These are phyloP conservation scores for Microsporum ferrugineum DNA, from an alignment of 2,329 filamentous ascomycete genomes.

Conservation along the genomic window DNA sequence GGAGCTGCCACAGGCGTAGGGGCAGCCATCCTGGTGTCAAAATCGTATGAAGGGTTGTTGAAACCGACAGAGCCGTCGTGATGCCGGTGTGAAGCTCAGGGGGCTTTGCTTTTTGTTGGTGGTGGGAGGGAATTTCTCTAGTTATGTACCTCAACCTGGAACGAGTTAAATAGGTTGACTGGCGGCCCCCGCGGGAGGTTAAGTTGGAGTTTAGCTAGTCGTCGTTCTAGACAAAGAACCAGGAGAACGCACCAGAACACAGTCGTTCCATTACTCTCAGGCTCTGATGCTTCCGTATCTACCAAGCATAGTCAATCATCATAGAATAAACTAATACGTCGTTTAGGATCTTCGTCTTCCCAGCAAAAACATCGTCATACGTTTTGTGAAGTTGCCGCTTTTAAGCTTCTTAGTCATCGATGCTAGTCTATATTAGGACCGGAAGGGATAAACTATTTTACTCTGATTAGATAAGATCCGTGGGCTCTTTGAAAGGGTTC, in stretches of 20 bases:
- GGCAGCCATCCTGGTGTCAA: background rate
- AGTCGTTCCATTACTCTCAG: too few relatives aligned
- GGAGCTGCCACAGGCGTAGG: conserved; percentile 5
- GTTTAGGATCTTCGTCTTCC: too few relatives aligned
- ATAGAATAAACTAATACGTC: too few relatives aligned
- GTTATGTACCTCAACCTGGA: background rate
- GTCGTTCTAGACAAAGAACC: background rate
- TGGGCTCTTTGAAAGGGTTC: background rate
- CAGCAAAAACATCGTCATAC: background rate
- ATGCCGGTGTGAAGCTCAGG: background rate
- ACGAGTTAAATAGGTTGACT: too few relatives aligned
- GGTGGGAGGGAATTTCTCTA: background rate
- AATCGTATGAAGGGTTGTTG: background rate
- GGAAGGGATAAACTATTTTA: background rate
- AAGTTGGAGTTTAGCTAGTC: background rate
- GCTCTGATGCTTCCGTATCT: too few relatives aligned
- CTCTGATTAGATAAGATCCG: background rate
- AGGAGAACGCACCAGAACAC: too few relatives aligned
- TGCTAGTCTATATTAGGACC: background rate
- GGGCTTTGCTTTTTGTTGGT: background rate
- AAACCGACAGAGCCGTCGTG: background rate
- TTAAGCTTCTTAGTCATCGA: background rate
- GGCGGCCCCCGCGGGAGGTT: background rate
- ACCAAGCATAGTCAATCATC: too few relatives aligned
- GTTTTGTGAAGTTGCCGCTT: background rate